phyloP scores from a whole-genome alignment of 164 flowering plant species.

The Liquidambar formosana region DNA sequence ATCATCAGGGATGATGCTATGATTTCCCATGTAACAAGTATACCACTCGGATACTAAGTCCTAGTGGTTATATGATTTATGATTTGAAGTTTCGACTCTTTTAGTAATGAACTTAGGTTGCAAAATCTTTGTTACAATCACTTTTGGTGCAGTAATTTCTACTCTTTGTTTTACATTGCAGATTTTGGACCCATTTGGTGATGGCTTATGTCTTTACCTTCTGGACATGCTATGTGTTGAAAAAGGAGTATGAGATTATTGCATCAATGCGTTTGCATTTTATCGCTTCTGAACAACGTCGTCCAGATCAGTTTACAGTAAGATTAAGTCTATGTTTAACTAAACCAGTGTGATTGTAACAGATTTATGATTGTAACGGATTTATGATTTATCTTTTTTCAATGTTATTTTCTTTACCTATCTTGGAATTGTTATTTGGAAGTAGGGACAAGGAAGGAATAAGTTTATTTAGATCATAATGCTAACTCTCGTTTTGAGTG shows the following conservation, averaged over 20 bases:
- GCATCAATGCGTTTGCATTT: slow-evolving; percentile 79
- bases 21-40: too few relatives aligned
- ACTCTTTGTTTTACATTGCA: slow-evolving; percentile 23
- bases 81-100: background rate
- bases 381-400: background rate
- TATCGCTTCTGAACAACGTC: slow-evolving; percentile 69
- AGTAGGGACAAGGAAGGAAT: background rate
- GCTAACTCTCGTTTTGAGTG: background rate
- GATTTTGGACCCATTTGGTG: slow-evolving; percentile 81
- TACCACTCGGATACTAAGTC: background rate
- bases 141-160: background rate
- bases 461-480: background rate
- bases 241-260: slow-evolving; percentile 63
- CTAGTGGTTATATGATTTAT: background rate
- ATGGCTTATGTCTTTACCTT: slow-evolving; percentile 83
- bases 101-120: background rate
- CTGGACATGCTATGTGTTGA: slow-evolving; percentile 79
- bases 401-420: background rate
- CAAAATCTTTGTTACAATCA: background rate
- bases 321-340: slow-evolving; percentile 15
- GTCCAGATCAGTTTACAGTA: slow-evolving; percentile 90
- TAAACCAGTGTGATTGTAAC: background rate
- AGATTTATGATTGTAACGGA: background rate
- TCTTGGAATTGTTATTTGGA: background rate
- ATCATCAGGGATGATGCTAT: background rate